Evolutionary conservation across 2,329 filamentous ascomycete species (phyloP).

Genomic region (Calonectria honghensis): DNA sequence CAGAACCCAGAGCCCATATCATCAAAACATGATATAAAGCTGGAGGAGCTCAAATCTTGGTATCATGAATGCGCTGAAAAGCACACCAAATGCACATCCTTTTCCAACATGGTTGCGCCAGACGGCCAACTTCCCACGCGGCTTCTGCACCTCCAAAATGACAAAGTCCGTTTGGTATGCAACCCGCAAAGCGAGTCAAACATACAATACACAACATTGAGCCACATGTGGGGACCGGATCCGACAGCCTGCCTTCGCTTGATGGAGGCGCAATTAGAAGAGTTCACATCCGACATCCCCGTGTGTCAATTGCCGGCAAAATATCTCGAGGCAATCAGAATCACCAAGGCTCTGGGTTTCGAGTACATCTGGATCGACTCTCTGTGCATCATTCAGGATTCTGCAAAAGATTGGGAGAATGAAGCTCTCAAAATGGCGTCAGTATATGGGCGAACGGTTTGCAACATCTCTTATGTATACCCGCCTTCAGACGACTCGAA

Average conservation of each 20-base stretch:
- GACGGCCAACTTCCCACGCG: slow-evolving; percentile 27
- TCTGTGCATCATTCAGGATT: slow-evolving; percentile 16
- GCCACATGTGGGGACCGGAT: slow-evolving; percentile 40
- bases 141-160: slow-evolving; percentile 23
- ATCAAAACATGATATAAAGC: slow-evolving; percentile 28
- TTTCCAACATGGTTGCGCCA: slow-evolving; percentile 31
- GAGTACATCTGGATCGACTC: slow-evolving; percentile 28
- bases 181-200: not conserved
- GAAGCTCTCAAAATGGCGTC: slow-evolving; percentile 28
- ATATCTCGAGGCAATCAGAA: slow-evolving; percentile 29
- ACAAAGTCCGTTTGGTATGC: slow-evolving; percentile 35
- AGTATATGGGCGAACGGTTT: slow-evolving; percentile 27
- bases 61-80: slow-evolving; percentile 21
- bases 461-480: slow-evolving; percentile 36
- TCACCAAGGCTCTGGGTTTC: slow-evolving; percentile 30
- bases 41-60: slow-evolving; percentile 17
- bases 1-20: slow-evolving; percentile 20
- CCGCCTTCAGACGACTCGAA: slow-evolving; percentile 13
- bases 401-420: slow-evolving; percentile 20
- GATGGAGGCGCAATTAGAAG: slow-evolving; percentile 9
- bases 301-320: slow-evolving; percentile 15
- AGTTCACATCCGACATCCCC: slow-evolving; percentile 30
- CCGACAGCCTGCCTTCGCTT: slow-evolving; percentile 25
- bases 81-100: slow-evolving; percentile 33
- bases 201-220: slow-evolving; percentile 35